phyloP scores from a whole-genome alignment of 2,329 filamentous ascomycete genomes.

The Phoma herbarum region DNA sequence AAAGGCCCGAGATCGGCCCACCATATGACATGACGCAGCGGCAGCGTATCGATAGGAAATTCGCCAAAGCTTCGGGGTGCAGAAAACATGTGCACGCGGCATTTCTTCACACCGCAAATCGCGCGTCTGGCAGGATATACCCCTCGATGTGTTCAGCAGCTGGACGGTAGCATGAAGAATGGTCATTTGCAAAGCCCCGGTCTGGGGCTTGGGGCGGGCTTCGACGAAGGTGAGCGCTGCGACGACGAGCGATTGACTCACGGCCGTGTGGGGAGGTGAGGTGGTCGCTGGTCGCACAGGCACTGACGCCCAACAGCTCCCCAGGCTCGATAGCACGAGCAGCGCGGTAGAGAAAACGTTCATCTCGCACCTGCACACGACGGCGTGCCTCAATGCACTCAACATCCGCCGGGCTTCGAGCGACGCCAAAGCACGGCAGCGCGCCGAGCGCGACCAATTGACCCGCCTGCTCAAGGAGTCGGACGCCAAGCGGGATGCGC shows the following conservation, averaged over 20 bases:
- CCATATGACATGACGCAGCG: constrained; percentile 28
- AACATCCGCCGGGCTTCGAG: constrained; percentile 36
- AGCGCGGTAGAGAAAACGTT: constrained; percentile 9
- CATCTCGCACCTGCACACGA: constrained; percentile 24
- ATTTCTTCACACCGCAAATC: constrained; percentile 20
- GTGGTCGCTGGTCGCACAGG: constrained; percentile 7
- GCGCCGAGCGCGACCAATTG: constrained; percentile 49
- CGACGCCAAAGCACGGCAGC: constrained; percentile 48
- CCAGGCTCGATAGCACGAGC: constrained; percentile 35
- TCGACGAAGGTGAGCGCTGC: constrained; percentile 30
- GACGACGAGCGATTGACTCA: constrained; percentile 21
- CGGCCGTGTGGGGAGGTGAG: constrained; percentile 5
- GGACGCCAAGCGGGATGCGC: constrained; percentile 91
- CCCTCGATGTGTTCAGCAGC: constrained; percentile 21
- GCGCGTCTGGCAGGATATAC: constrained; percentile 6
- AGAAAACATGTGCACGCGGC: constrained; percentile 20
- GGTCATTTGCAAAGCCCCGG: constrained; percentile 48
- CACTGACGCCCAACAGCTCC: constrained; percentile 28
- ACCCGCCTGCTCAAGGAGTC: constrained; percentile 76
- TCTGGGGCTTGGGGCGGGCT: constrained; percentile 44
- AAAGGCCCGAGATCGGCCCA: constrained; percentile 19
- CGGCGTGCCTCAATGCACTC: constrained; percentile 17
- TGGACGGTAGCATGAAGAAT: constrained; percentile 50
- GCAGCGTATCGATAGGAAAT: constrained; percentile 31
- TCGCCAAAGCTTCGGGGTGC: constrained; percentile 16